Percentiles rank a stretch among this genome's conserved stretches.
Evolutionary conservation across 306 rosid species (phyloP).

Genomic region (Prunus dulcis): DNA sequence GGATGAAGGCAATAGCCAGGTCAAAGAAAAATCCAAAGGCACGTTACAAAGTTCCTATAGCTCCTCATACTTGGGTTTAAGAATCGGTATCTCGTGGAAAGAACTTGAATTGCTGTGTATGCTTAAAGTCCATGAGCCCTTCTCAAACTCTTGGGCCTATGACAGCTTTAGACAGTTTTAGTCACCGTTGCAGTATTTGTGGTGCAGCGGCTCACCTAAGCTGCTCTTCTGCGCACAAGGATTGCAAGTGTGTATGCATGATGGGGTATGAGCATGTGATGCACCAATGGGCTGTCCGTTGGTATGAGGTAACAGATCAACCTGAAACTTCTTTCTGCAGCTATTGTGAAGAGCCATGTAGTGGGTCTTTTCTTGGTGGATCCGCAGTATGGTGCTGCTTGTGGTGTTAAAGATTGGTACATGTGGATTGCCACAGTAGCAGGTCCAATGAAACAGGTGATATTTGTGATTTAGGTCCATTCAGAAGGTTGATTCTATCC

Average conservation of each 20-base stretch:
- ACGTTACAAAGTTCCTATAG: conserved; percentile 63
- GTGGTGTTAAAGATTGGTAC: conserved; percentile 94
- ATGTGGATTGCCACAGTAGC: conserved; percentile 84
- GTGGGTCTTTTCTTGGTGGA: conserved; percentile 91
- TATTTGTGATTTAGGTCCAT: conserved; percentile 83
- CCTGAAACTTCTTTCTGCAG: conserved; percentile 76
- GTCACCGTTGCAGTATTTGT: conserved; percentile 71
- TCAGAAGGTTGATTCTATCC: conserved; percentile 79
- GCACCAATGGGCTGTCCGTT: conserved; percentile 97
- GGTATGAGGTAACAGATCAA: conserved; percentile 90
- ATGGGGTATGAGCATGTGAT: conserved; percentile 67
- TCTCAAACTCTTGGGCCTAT: conserved; percentile 85
- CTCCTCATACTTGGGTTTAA: conserved; percentile 74
- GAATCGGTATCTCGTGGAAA: conserved; percentile 84
- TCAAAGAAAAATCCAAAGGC: conserved; percentile 85
- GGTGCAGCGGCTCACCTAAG: conserved; percentile 85
- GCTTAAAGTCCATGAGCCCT: conserved; percentile 74
- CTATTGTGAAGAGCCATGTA: conserved; percentile 95
- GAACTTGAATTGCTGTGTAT: conserved; percentile 87
- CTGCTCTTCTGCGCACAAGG: conserved; percentile 87
- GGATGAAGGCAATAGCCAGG: conserved; percentile 93
- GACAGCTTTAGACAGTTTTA: conserved; percentile 71
- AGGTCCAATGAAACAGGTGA: conserved; percentile 90
- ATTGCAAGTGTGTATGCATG: conserved; percentile 93
- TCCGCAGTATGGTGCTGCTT: conserved; percentile 97